Percentiles rank a stretch among this genome's conserved stretches.
phyloP scores from a whole-genome alignment of 345 rosid species.

The Aurinia saxatilis region DNA sequence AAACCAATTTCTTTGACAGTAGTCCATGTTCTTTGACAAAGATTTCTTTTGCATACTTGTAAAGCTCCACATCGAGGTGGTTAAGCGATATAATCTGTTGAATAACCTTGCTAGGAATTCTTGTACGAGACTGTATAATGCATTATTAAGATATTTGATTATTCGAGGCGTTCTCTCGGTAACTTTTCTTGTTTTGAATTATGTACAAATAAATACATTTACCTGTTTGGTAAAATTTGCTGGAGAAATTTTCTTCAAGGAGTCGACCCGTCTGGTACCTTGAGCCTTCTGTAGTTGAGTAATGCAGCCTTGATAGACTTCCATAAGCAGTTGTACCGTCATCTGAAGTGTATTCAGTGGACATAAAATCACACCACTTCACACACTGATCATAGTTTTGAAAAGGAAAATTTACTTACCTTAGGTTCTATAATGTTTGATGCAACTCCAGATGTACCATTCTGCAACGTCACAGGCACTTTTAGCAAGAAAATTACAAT shows the following conservation, averaged over 20 bases:
- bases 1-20: constrained; percentile 17
- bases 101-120: constrained; percentile 46
- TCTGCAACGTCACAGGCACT: constrained; percentile 19
- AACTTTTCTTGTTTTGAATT: not conserved
- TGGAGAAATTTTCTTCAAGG: constrained; percentile 73
- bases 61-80: constrained; percentile 74
- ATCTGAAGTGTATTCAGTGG: constrained; percentile 35
- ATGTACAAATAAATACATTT: not conserved
- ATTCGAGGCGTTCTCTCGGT: not conserved
- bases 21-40: constrained; percentile 55
- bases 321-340: constrained; percentile 63
- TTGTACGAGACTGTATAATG: constrained; percentile 54
- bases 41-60: constrained; percentile 62
- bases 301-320: constrained; percentile 63
- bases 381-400: not conserved
- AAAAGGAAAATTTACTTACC: too few species aligned
- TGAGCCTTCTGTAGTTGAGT: constrained; percentile 56
- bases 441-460: constrained; percentile 25
- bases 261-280: constrained; percentile 47
- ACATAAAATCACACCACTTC: not conserved
- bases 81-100: constrained; percentile 69
- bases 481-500: constrained; percentile 8
- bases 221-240: constrained; percentile 93
- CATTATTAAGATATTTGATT: not conserved
- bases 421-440: constrained; percentile 30